Conservation (phyloP, 2,329 filamentous ascomycete species). For the Exophiala bonariae region DNA sequence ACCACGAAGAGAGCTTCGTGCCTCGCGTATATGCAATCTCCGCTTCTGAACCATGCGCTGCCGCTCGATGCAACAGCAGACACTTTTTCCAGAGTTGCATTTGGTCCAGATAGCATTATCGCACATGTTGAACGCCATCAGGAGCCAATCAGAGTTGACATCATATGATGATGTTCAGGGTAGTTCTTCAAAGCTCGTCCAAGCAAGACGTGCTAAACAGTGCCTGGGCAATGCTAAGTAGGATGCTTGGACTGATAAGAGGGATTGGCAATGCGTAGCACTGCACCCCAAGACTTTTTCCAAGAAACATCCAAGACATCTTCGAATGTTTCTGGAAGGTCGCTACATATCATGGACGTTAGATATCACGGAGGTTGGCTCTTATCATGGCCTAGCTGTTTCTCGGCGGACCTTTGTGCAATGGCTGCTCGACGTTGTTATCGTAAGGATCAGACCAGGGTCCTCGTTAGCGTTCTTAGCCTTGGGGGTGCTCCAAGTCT, state of each 20-base stretch:
- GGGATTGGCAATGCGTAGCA: not conserved
- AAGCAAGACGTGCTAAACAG: not conserved
- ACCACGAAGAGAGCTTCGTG: not conserved
- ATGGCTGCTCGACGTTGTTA: too few species aligned
- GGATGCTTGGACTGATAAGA: conserved; percentile 1
- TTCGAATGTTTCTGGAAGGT: conserved; percentile 1
- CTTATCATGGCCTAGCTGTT: too few species aligned
- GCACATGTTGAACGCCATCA: not conserved
- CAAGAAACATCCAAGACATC: not conserved
- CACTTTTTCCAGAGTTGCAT: not conserved
- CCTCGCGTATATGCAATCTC: not conserved
- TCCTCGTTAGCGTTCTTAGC: too few species aligned
- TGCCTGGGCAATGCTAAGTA: not conserved
- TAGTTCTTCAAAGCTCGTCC: not conserved
- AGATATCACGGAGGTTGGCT: too few species aligned
- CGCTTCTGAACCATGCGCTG: not conserved
- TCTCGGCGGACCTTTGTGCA: too few species aligned
- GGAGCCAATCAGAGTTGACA: not conserved
- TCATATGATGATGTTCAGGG: not conserved
- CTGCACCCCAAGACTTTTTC: not conserved
- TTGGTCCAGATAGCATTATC: not conserved
- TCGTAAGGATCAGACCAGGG: too few species aligned
- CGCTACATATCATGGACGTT: not conserved
- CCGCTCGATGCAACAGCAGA: not conserved
- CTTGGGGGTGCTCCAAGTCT: too few species aligned